Conservation (phyloP, 108 stramenopile genomes). For the Pseudonitzschia multiseries region DNA sequence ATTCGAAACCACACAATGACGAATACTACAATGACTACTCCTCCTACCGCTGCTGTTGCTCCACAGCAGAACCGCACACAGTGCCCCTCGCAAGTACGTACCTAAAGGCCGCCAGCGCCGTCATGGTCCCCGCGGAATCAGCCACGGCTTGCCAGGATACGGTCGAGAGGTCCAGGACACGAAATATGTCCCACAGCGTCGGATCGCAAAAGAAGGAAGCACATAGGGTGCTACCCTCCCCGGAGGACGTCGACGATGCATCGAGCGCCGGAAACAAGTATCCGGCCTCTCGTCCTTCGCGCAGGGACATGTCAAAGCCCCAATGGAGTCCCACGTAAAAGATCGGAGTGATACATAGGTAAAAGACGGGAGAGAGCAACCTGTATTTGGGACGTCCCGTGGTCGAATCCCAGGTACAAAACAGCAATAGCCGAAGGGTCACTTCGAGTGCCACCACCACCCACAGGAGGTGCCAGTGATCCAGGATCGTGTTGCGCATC, state of each 20-base stretch:
- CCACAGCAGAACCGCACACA: not conserved
- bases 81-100: too few species aligned
- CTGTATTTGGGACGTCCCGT: constrained; percentile 48
- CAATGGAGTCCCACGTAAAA: constrained; percentile 49
- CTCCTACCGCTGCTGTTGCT: too few species aligned
- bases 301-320: constrained; percentile 23
- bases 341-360: constrained; percentile 61
- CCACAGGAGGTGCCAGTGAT: constrained; percentile 40
- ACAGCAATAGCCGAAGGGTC: constrained; percentile 48
- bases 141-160: constrained; percentile 64
- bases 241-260: not conserved
- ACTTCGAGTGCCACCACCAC: constrained; percentile 59
- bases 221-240: too few species aligned
- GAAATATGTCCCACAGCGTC: constrained; percentile 41
- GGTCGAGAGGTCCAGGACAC: constrained; percentile 38
- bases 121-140: constrained; percentile 58
- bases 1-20: too few species aligned
- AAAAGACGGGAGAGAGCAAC: constrained; percentile 71
- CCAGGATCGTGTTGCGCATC: constrained; percentile 19
- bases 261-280: constrained; percentile 65
- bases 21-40: too few species aligned
- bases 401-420: constrained; percentile 29
- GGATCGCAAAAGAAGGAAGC: constrained; percentile 22
- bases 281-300: constrained; percentile 37
- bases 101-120: constrained; percentile 64